Conservation (phyloP, 345 rosid genomes). For the Gynandropsis gynandra region DNA sequence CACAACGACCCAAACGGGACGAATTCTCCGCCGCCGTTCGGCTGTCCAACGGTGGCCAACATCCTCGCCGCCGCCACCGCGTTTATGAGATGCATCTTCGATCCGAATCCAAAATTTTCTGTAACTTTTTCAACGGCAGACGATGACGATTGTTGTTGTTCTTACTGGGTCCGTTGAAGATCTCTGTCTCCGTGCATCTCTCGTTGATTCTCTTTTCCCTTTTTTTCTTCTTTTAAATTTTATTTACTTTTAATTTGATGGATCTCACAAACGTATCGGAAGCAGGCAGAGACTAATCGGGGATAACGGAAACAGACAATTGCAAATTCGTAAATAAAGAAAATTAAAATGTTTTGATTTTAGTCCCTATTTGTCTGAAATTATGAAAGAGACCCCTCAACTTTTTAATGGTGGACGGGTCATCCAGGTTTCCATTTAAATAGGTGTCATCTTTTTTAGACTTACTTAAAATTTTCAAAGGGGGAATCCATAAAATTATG, state of each 20-base stretch:
- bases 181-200: slow-evolving; percentile 9
- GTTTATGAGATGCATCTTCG: slow-evolving; percentile 54
- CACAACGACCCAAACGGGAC: slow-evolving; percentile 51
- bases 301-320: not conserved
- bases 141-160: not conserved
- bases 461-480: too few relatives aligned
- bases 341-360: too few relatives aligned
- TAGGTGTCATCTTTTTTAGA: too few relatives aligned
- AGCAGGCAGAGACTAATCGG: too few relatives aligned
- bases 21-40: slow-evolving; percentile 27
- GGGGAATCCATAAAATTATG: too few relatives aligned
- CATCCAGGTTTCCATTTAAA: too few relatives aligned
- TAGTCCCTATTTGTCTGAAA: too few relatives aligned
- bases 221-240: not conserved
- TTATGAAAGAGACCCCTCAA: too few relatives aligned
- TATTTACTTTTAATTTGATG: slow-evolving; percentile 3
- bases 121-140: not conserved
- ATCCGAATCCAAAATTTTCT: slow-evolving; percentile 11
- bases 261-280: slow-evolving; percentile 13
- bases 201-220: not conserved
- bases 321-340: too few relatives aligned
- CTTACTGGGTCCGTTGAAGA: not conserved
- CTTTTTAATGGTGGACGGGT: too few relatives aligned
- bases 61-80: slow-evolving; percentile 59
- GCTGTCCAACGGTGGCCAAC: slow-evolving; percentile 33